phyloP scores from a whole-genome alignment of 2,329 filamentous ascomycete genomes.

The Thielaviopsis musarum region DNA sequence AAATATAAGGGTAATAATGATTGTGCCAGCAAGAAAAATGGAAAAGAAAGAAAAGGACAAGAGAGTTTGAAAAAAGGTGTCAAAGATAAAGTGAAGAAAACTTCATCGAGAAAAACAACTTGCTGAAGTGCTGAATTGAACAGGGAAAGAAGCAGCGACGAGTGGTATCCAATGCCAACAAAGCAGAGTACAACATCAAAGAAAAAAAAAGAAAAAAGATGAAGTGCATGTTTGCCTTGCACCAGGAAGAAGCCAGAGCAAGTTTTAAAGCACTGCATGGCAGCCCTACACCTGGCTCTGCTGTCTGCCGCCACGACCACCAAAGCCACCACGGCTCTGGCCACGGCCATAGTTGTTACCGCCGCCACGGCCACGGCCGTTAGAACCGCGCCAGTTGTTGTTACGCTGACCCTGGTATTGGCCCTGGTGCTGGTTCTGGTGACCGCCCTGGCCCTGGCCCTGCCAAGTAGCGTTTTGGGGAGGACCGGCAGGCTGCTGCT shows the following conservation, averaged over 20 bases:
- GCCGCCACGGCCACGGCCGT: constrained; percentile 13
- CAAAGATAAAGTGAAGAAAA: not conserved
- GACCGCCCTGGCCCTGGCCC: constrained; percentile 7
- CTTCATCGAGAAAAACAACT: not conserved
- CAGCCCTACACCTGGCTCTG: not conserved
- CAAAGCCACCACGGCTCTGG: constrained; percentile 16
- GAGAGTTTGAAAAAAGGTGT: not conserved
- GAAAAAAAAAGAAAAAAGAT: not conserved
- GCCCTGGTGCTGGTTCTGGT: not conserved
- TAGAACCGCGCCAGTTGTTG: constrained; percentile 9
- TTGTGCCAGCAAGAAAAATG: not conserved
- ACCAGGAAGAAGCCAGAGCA: not conserved
- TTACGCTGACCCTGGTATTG: constrained; percentile 1
- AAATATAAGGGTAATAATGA: constrained; percentile 1
- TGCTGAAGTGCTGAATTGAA: not conserved
- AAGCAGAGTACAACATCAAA: not conserved
- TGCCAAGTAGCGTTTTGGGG: constrained; percentile 10
- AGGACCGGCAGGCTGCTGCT: constrained; percentile 8
- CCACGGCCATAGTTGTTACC: constrained; percentile 15
- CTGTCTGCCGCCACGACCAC: constrained; percentile 13
- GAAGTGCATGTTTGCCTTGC: not conserved
- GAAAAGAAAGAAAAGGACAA: not conserved
- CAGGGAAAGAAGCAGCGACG: not conserved
- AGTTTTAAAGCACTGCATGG: not conserved
- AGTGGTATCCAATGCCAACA: constrained; percentile 3